phyloP scores from a whole-genome alignment of 805 yeast genomes.

The Saccharomyces paradoxus region DNA sequence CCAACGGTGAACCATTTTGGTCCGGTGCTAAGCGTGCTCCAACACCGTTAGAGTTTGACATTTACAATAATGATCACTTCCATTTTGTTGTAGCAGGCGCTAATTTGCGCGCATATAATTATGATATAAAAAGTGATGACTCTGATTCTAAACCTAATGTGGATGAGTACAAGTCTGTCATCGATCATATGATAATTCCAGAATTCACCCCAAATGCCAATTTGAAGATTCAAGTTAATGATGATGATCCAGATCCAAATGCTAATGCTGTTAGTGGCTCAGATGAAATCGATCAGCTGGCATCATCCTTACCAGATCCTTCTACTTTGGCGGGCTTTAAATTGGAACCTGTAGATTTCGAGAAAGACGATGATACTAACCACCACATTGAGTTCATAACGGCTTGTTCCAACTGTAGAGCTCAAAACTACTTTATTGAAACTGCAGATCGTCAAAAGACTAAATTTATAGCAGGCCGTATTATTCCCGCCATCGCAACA shows the following conservation, averaged over 20 bases:
- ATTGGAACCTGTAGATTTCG: slow-evolving; percentile 85
- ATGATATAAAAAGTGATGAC: slow-evolving; percentile 74
- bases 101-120: slow-evolving; percentile 80
- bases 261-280: slow-evolving; percentile 44
- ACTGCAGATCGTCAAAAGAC: slow-evolving; percentile 84
- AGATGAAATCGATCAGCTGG: slow-evolving; percentile 58
- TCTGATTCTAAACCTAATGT: slow-evolving; percentile 43
- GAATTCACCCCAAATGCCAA: slow-evolving; percentile 71
- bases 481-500: slow-evolving; percentile 98
- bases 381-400: slow-evolving; percentile 94
- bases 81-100: slow-evolving; percentile 85
- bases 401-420: slow-evolving; percentile 95
- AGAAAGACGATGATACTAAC: slow-evolving; percentile 94
- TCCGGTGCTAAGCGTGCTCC: slow-evolving; percentile 97
- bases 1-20: slow-evolving; percentile 93
- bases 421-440: slow-evolving; percentile 81
- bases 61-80: slow-evolving; percentile 67
- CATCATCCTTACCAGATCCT: slow-evolving; percentile 80
- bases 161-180: slow-evolving; percentile 43
- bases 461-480: slow-evolving; percentile 95
- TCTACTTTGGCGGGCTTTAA: slow-evolving; percentile 83
- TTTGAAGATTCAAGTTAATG: slow-evolving; percentile 74
- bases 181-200: slow-evolving; percentile 42
- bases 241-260: slow-evolving; percentile 83
- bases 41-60: slow-evolving; percentile 68